These are phyloP conservation scores for Sporothrix dimorphospora DNA, from an alignment of 2,329 filamentous ascomycete genomes.

Conservation along the genomic window DNA sequence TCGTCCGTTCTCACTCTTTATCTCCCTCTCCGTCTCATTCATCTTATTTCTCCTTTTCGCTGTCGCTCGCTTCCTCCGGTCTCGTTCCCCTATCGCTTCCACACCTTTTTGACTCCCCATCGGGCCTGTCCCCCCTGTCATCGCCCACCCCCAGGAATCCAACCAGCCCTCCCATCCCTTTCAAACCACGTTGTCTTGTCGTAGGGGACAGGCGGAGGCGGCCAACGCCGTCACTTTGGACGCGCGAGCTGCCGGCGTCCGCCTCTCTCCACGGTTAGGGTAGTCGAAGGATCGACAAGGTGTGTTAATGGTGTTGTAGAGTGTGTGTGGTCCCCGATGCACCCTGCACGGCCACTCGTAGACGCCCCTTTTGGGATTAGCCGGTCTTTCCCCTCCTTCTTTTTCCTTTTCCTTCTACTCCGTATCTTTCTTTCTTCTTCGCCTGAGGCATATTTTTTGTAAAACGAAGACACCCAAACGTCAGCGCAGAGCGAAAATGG, in stretches of 20 bases:
- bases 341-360: background rate
- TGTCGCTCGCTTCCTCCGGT: background rate
- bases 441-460: background rate
- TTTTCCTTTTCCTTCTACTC: background rate
- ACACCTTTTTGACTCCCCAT: background rate
- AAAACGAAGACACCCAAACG: background rate
- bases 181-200: background rate
- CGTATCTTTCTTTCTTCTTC: background rate
- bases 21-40: background rate
- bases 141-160: background rate
- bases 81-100: too few relatives aligned
- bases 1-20: background rate
- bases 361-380: background rate
- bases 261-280: constrained; percentile 14
- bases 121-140: background rate
- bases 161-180: background rate
- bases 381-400: background rate
- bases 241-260: constrained; percentile 15
- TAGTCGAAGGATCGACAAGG: background rate
- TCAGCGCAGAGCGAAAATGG: background rate
- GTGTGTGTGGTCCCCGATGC: background rate
- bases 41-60: background rate
- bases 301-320: too few relatives aligned
- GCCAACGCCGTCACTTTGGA: constrained; percentile 12
- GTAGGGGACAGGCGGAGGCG: background rate